A percentile compares a stretch with the other conserved stretches of the same genome.
Evolutionary conservation across 805 yeast genomes (phyloP).

Genomic region (Lachancea cidri): DNA sequence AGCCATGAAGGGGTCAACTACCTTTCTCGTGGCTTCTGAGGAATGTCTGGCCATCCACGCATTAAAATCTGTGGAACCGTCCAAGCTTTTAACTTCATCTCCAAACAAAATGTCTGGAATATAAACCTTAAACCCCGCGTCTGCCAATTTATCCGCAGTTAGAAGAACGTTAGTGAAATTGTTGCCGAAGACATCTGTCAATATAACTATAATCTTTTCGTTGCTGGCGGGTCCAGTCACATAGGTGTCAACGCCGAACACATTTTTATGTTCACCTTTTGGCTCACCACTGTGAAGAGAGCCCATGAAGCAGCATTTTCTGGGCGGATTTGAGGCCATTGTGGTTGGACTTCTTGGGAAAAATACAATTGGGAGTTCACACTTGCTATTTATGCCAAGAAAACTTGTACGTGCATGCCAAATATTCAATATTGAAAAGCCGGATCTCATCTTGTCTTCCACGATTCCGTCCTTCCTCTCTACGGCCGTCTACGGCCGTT

Average conservation of each 20-base stretch:
- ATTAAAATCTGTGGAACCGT: constrained; percentile 25
- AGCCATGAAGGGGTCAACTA: constrained; percentile 45
- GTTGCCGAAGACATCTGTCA: constrained; percentile 69
- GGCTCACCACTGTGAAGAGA: constrained; percentile 48
- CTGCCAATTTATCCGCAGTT: constrained; percentile 62
- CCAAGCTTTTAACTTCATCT: constrained; percentile 35
- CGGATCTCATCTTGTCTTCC: no score
- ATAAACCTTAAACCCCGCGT: constrained; percentile 56
- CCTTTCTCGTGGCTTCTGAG: constrained; percentile 42
- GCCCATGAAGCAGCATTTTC: constrained; percentile 42
- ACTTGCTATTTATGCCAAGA: no score
- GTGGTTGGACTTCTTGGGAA: constrained; percentile 1
- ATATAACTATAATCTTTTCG: constrained; percentile 51
- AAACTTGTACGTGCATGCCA: no score
- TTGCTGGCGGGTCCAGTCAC: constrained; percentile 41
- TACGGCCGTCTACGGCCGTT: no score
- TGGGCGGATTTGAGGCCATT: constrained; percentile 51
- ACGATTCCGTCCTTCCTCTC: no score
- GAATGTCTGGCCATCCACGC: constrained; percentile 56
- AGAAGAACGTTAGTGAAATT: constrained; percentile 51
- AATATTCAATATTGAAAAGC: no score
- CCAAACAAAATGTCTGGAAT: constrained; percentile 71
- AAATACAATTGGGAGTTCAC: no score
- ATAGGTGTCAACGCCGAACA: constrained; percentile 44
- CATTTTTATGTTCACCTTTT: constrained; percentile 37